Conservation (phyloP, 2,329 filamentous ascomycete species). For the Arthrobotrys iridis region DNA sequence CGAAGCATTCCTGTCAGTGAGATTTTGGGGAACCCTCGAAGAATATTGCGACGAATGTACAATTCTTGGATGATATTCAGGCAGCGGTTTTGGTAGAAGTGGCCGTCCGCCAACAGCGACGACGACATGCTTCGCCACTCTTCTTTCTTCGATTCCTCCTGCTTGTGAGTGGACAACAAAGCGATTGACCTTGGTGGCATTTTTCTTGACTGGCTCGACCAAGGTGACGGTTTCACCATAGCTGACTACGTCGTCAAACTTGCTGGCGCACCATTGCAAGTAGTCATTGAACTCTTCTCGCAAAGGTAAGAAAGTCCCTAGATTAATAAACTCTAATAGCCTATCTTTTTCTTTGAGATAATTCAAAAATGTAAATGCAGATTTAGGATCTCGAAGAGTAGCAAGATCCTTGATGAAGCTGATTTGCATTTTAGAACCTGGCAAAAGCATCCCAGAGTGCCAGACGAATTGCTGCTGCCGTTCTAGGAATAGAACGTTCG, state of each 20-base stretch:
- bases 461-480: slow-evolving; percentile 84
- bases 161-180: slow-evolving; percentile 59
- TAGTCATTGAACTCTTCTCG: slow-evolving; percentile 95
- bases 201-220: slow-evolving; percentile 70
- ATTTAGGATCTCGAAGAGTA: slow-evolving; percentile 84
- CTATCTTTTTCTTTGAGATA: slow-evolving; percentile 84
- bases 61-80: slow-evolving; percentile 70
- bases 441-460: slow-evolving; percentile 95
- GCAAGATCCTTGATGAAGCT: slow-evolving; percentile 97
- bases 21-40: slow-evolving; percentile 60
- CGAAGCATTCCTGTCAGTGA: slow-evolving; percentile 61
- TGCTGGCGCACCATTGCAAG: slow-evolving; percentile 86
- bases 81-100: slow-evolving; percentile 76
- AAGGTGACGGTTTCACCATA: slow-evolving; percentile 82
- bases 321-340: slow-evolving; percentile 89
- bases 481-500: slow-evolving; percentile 87
- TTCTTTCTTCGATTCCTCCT: slow-evolving; percentile 61
- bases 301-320: slow-evolving; percentile 86
- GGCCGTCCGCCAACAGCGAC: slow-evolving; percentile 75
- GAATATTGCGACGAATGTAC: slow-evolving; percentile 91
- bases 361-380: slow-evolving; percentile 93
- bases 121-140: slow-evolving; percentile 67
- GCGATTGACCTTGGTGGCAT: slow-evolving; percentile 58
- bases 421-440: slow-evolving; percentile 95
- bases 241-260: slow-evolving; percentile 76